phyloP scores from a whole-genome alignment of 1,284 basidiomycete species.

The Ceraceosorus guamensis region DNA sequence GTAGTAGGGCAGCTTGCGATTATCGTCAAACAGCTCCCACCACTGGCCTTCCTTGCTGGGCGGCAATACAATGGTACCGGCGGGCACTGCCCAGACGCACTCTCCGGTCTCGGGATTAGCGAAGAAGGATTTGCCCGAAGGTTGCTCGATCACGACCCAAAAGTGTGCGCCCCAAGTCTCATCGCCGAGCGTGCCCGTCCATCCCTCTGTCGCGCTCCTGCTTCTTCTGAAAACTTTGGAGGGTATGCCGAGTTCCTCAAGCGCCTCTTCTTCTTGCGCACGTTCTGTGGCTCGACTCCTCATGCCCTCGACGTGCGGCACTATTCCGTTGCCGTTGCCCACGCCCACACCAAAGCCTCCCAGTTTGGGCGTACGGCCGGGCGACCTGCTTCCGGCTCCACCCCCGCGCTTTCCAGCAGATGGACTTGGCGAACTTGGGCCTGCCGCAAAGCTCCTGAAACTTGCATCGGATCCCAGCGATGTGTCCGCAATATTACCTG shows the following conservation, averaged over 20 bases:
- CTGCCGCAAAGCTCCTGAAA: too few species aligned
- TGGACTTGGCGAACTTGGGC: too few species aligned
- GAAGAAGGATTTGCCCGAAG: slow-evolving; percentile 57
- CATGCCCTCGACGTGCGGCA: slow-evolving; percentile 4
- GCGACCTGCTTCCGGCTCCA: too few species aligned
- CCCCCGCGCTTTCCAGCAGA: too few species aligned
- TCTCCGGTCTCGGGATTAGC: slow-evolving; percentile 85
- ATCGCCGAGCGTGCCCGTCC: neutral
- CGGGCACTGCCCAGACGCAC: slow-evolving; percentile 82
- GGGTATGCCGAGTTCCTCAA: neutral
- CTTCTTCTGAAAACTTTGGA: neutral
- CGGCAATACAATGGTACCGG: slow-evolving; percentile 80
- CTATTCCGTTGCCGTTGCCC: neutral
- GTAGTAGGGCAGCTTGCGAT: slow-evolving; percentile 75
- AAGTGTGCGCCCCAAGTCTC: slow-evolving; percentile 23
- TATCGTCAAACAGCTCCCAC: slow-evolving; percentile 84
- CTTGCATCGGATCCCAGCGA: too few species aligned
- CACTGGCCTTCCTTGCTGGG: slow-evolving; percentile 78
- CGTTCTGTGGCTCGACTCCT: slow-evolving; percentile 3
- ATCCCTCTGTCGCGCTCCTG: neutral
- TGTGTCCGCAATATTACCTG: too few species aligned
- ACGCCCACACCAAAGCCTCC: slow-evolving; percentile 11
- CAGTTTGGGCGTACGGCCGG: slow-evolving; percentile 4
- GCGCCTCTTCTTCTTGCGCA: neutral
- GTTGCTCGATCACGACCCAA: slow-evolving; percentile 24